Evolutionary conservation across 2,329 filamentous ascomycete species (phyloP).

Genomic region (Fulvia fulva): DNA sequence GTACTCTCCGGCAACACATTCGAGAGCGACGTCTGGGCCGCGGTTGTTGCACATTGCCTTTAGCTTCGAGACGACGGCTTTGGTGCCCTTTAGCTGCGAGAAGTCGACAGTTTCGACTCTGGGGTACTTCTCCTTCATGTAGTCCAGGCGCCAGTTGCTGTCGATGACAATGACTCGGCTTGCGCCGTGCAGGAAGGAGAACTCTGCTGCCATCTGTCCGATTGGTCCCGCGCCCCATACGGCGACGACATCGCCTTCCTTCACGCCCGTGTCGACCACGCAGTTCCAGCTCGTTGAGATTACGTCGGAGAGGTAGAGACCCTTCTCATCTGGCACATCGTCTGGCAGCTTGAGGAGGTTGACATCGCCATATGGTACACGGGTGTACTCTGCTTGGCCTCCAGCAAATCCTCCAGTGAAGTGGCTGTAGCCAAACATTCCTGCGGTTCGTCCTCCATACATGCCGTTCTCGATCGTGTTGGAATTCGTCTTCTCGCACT

Average conservation of each 20-base stretch:
- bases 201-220: constrained; percentile 71
- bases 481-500: constrained; percentile 75
- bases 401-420: constrained; percentile 85
- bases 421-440: constrained; percentile 57
- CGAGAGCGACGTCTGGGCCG: constrained; percentile 71
- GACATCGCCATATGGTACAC: constrained; percentile 74
- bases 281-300: constrained; percentile 74
- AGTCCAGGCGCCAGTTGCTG: constrained; percentile 66
- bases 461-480: constrained; percentile 68
- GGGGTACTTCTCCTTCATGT: constrained; percentile 60
- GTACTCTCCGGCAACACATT: constrained; percentile 63
- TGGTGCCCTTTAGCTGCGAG: constrained; percentile 53
- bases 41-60: constrained; percentile 67
- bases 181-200: constrained; percentile 67
- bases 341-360: constrained; percentile 78
- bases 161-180: constrained; percentile 76
- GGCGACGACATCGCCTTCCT: constrained; percentile 70
- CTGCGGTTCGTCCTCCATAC: constrained; percentile 74
- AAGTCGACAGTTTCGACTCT: constrained; percentile 68
- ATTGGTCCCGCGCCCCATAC: constrained; percentile 87
- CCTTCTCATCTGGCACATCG: constrained; percentile 79
- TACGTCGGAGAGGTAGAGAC: constrained; percentile 75
- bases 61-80: constrained; percentile 65
- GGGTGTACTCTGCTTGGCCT: constrained; percentile 81
- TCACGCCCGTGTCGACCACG: constrained; percentile 79